Percentiles rank a stretch among this genome's conserved stretches.
These are phyloP conservation scores for Oryza meyeriana DNA, from an alignment of 176 grass and related monocot species.

Conservation along the genomic window DNA sequence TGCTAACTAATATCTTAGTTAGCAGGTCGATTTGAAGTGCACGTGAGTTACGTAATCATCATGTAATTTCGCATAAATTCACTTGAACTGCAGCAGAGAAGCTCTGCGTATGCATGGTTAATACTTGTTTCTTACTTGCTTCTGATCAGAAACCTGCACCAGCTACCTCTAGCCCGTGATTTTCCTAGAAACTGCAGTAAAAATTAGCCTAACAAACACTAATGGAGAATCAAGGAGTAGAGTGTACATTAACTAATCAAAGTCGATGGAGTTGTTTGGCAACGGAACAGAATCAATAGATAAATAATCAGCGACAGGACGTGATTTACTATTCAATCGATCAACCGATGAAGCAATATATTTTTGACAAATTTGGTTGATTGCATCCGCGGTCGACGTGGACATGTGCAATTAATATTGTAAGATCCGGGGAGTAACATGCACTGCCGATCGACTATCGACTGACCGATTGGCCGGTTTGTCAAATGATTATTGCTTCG, in stretches of 20 bases:
- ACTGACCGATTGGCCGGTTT: not conserved
- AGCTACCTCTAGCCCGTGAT: not conserved
- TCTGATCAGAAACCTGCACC: not conserved
- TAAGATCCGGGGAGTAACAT: conserved; percentile 25
- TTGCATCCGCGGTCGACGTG: not conserved
- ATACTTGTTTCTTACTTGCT: not conserved
- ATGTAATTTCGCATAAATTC: not conserved
- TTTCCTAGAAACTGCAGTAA: conserved; percentile 35
- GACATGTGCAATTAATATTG: conserved; percentile 22
- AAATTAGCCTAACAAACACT: not conserved
- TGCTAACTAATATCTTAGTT: not conserved
- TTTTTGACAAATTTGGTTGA: not conserved
- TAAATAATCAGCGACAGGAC: not conserved
- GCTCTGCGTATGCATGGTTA: not conserved
- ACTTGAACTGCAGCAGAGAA: not conserved
- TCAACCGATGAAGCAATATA: not conserved
- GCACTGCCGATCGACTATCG: not conserved
- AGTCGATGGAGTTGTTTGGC: conserved; percentile 10
- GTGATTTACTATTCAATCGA: not conserved
- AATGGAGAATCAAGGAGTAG: not conserved
- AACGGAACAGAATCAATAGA: not conserved
- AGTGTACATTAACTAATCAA: not conserved
- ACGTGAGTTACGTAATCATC: conserved; percentile 3
- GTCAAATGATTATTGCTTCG: not conserved
- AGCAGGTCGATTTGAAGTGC: not conserved